These are phyloP conservation scores for Rhododendron griersonianum DNA, from an alignment of 148 eudicot species.

Conservation along the genomic window DNA sequence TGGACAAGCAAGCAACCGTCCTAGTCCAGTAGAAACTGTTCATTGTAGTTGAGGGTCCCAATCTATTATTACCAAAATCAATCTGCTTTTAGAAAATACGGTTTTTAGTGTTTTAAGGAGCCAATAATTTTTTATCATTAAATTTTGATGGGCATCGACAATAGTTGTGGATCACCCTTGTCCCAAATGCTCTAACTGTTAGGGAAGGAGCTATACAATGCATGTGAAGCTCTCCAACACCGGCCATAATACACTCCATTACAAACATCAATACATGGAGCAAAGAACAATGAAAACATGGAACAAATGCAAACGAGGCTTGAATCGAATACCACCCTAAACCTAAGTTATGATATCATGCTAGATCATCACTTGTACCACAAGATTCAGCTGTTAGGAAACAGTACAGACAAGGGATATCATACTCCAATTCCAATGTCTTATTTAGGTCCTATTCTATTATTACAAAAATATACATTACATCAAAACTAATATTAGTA, in stretches of 20 bases:
- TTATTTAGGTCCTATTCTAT: neutral
- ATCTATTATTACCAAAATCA: neutral
- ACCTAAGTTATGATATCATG: neutral
- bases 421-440: neutral
- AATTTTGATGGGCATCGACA: neutral
- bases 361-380: neutral
- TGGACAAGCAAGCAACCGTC: neutral
- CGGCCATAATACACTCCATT: neutral
- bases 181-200: neutral
- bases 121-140: neutral
- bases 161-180: neutral
- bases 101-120: neutral
- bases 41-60: neutral
- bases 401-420: neutral
- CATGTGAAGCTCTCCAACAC: neutral
- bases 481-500: neutral
- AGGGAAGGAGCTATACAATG: neutral
- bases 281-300: neutral
- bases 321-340: neutral
- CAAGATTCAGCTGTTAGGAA: neutral
- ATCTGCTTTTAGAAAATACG: neutral
- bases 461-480: neutral
- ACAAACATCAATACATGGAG: neutral
- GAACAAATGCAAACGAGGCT: neutral
- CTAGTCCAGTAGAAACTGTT: neutral